Percentiles rank a stretch among this genome's conserved stretches.
Conservation (phyloP, 2,329 filamentous ascomycete genomes). For the Nemania sp. region DNA sequence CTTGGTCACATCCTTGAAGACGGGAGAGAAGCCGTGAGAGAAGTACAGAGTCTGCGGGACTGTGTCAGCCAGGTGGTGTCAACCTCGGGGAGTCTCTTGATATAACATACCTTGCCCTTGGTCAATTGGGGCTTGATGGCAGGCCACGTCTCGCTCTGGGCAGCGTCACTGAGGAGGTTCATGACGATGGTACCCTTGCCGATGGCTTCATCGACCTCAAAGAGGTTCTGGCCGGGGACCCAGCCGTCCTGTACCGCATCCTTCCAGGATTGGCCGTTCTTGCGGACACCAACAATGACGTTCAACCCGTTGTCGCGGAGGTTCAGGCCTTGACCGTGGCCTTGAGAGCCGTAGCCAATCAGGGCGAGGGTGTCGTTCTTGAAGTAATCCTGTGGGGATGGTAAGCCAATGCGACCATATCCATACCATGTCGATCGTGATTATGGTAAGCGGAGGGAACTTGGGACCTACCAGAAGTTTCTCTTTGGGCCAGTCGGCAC, state of each 20-base stretch:
- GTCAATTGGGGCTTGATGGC: constrained; percentile 96
- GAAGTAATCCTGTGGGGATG: constrained; percentile 81
- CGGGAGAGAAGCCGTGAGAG: constrained; percentile 99
- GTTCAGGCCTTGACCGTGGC: constrained; percentile 99
- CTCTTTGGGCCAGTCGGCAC: constrained; percentile 96
- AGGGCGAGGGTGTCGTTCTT: constrained; percentile 99
- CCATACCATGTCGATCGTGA: neutral
- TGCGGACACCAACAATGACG: constrained; percentile 97
- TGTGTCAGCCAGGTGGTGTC: constrained; percentile 4
- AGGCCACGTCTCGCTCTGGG: constrained; percentile 98
- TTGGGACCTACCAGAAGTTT: constrained; percentile 87
- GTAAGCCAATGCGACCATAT: constrained; percentile 26
- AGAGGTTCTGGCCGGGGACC: constrained; percentile 98
- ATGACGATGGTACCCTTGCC: constrained; percentile 92
- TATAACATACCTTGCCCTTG: constrained; percentile 85
- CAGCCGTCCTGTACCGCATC: constrained; percentile 96
- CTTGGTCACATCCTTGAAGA: constrained; percentile 99
- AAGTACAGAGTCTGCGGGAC: constrained; percentile 89
- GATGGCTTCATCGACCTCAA: constrained; percentile 97
- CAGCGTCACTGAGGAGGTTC: constrained; percentile 98
- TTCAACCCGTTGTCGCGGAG: constrained; percentile 99
- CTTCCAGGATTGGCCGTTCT: constrained; percentile 98
- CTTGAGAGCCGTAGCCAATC: constrained; percentile 97
- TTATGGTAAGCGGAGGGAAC: neutral
- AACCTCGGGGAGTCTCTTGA: constrained; percentile 29